Base-by-base conservation (phyloP, 2,329 filamentous ascomycete species). In the Cylindrodendrum hubeiense region DNA sequence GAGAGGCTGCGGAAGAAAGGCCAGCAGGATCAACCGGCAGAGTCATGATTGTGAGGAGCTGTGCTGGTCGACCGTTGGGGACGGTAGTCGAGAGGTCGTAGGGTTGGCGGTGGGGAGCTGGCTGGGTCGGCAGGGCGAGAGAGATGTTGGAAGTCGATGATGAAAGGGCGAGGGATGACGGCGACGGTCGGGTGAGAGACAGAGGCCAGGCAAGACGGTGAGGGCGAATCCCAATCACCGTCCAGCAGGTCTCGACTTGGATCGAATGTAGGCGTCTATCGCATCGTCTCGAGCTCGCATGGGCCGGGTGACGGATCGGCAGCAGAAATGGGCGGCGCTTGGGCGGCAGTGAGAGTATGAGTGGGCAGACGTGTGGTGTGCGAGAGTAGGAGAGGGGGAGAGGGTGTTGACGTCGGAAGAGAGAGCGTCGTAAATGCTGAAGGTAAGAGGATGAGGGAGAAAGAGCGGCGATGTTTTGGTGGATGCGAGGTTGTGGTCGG, bases 11-110 rank as follows among this genome's bases (percentile, higher is more conserved):
- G 34, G 77, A 67, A 67, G 74, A 55, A 21, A 72, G 67, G 39
- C 68, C 68, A 33, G 70, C 69, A 21, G 74, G 57, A 43, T 79
- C 77, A 49, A 77, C 64, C 22, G 77, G 76, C 55, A 78, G 71
- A 34, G 79, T 77, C 81, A 83, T 82, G 37, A 53, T 66, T 49
- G 58, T 26, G 51, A 66, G 56, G 55, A 55, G 34, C 52, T 60
- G 52, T 53, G 58, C 22, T 63, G 65, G 60, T 44, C 46, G 64
- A 62, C 52, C 54, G 53, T 44, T 53, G 17, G 41, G 22, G 47
- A 53, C 56, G 19, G 44, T 24, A 12, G 26, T 34, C 41, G 26
- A 10, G 41, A 54, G 28, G 52, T 52, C 46, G 46, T 50, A 12
- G 28, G 26, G 15, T 50, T 50, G 53, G 59, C 60, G 43, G 54